Evolutionary conservation across 805 yeast genomes (phyloP), one percentile per base, ranked within the genome.

Genomic region (Candida hispaniensis): DNA sequence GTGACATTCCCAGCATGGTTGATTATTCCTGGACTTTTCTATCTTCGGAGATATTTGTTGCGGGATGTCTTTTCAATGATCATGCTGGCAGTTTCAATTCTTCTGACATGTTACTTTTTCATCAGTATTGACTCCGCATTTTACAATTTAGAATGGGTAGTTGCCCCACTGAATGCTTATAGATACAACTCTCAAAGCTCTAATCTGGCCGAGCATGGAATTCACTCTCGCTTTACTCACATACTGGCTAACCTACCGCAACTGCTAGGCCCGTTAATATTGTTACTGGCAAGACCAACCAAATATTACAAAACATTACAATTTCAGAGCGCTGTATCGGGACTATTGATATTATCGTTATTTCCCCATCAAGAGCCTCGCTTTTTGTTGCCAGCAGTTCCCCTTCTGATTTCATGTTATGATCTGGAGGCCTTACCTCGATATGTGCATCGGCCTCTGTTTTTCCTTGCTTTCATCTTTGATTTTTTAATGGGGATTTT

Each of bases 321-420:
- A 1, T 67, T 72, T 42, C 56, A 74, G 22, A 56, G 86, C 2
- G 60, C 76, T 0, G 39, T 70, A 2, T 73, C 94, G 4, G 93
- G 85, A 0, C 16, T 81, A 1, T 4, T 62, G 0, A 38, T 71
- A 3, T 60, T 91, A 16, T 82, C 96, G 0, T 2, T 72, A 0
- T 66, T 83, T 14, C 93, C 93, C 10, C 99, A 91, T 54, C 99
- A 91, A 54, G 99, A 91, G 51, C 63, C 83, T n/a, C 62, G 99
- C 35, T 91, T 91, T 51, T 56, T 93, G 26, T 51, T 75, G 1
- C 97, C 98, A 0, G 50, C 78, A 13, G 60, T 79, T 2, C 96
- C 98, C 0, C 57, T 86, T 7, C 50, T 73, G 6, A 68, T 75
- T 41, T 64, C 75, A 10, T 69, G 80, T 39, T 58, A 73, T 40